These are phyloP conservation scores for Macrophomina pseudophaseolina DNA, from an alignment of 2,329 filamentous ascomycete genomes.

Conservation along the genomic window DNA sequence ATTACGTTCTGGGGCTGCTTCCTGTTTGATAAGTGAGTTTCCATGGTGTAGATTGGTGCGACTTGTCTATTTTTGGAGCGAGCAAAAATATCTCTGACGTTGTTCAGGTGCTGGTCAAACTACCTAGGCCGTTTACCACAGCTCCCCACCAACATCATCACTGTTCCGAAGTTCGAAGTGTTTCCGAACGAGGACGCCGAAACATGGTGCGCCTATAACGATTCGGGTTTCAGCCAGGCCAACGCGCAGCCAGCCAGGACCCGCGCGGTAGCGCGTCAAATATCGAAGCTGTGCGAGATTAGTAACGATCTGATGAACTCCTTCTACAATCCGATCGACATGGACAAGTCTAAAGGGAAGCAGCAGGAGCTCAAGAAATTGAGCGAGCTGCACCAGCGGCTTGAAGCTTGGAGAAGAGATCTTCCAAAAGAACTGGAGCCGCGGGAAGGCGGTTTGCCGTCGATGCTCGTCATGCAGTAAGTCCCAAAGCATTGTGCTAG, in stretches of 20 bases:
- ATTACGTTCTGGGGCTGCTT: slow-evolving; percentile 99
- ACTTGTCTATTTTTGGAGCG: neutral
- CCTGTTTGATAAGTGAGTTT: slow-evolving; percentile 82
- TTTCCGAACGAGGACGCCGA: slow-evolving; percentile 87
- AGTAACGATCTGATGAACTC: slow-evolving; percentile 86
- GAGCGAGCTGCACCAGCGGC: slow-evolving; percentile 84
- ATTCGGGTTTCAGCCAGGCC: slow-evolving; percentile 75
- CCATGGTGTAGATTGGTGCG: neutral
- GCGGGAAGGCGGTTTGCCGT: slow-evolving; percentile 85
- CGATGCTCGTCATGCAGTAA: slow-evolving; percentile 85
- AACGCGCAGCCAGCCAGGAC: slow-evolving; percentile 81
- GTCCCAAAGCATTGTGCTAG: slow-evolving; percentile 45
- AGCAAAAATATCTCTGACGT: slow-evolving; percentile 25
- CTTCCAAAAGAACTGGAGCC: slow-evolving; percentile 87
- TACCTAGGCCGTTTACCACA: slow-evolving; percentile 92
- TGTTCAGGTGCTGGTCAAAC: slow-evolving; percentile 82
- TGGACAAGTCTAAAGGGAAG: slow-evolving; percentile 70
- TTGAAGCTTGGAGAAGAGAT: slow-evolving; percentile 87
- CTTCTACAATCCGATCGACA: slow-evolving; percentile 82
- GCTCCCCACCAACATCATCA: slow-evolving; percentile 77
- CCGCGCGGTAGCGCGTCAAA: slow-evolving; percentile 78
- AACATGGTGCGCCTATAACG: slow-evolving; percentile 86
- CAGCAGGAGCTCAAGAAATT: slow-evolving; percentile 88
- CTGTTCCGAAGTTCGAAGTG: slow-evolving; percentile 86
- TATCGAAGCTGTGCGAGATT: slow-evolving; percentile 86